Evolutionary conservation across 257 asterid species (phyloP).

Genomic region (Misopates orontium): DNA sequence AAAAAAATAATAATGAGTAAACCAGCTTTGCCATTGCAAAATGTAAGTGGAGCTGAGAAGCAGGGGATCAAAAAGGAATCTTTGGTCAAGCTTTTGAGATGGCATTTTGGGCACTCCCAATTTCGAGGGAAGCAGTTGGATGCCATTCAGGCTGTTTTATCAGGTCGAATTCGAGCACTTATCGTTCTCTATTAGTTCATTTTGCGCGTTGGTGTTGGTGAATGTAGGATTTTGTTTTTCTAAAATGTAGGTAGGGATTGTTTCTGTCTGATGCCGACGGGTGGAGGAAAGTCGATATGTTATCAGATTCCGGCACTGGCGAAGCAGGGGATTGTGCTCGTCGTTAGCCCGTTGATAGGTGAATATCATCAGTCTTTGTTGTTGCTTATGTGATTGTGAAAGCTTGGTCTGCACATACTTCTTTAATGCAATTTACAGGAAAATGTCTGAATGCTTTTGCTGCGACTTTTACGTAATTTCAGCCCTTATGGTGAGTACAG

Average conservation of each 20-base stretch:
- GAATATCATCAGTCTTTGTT: conserved; percentile 41
- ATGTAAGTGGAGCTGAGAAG: conserved; percentile 55
- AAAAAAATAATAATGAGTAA: conserved; percentile 58
- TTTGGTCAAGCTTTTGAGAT: conserved; percentile 82
- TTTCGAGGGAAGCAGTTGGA: conserved; percentile 89
- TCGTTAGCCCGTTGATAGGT: conserved; percentile 97
- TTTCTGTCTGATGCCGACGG: conserved; percentile 96
- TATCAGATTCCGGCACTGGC: conserved; percentile 91
- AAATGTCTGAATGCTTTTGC: conserved; percentile 29
- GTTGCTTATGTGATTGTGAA: conserved; percentile 26
- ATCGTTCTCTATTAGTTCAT: background rate
- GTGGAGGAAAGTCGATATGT: conserved; percentile 98
- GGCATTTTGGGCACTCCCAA: conserved; percentile 94
- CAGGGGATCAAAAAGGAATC: conserved; percentile 64
- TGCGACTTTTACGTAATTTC: conserved; percentile 33
- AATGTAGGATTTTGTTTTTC: background rate
- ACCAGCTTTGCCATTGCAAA: conserved; percentile 66
- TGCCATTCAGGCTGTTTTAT: conserved; percentile 91
- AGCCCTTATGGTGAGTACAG: conserved; percentile 86
- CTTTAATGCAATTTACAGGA: conserved; percentile 50
- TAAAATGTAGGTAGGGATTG: conserved; percentile 77
- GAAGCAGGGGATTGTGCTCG: conserved; percentile 88
- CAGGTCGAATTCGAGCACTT: conserved; percentile 48
- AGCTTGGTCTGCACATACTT: conserved; percentile 53
- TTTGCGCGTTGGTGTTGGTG: background rate